These are phyloP conservation scores for Microcyclosporella mali DNA, from an alignment of 2,329 filamentous ascomycete genomes.

Conservation along the genomic window DNA sequence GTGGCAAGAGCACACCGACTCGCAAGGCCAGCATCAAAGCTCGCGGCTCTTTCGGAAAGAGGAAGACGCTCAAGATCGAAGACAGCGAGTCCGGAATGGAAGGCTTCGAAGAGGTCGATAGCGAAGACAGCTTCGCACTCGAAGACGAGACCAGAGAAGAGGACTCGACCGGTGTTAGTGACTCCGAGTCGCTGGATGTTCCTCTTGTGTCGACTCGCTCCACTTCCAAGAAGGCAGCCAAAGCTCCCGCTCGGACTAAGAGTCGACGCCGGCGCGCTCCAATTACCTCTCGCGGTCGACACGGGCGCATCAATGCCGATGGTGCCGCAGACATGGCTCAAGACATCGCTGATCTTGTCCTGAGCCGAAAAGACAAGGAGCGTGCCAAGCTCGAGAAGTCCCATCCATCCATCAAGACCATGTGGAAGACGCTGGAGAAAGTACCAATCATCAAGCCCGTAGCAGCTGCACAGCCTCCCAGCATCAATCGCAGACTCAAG, in stretches of 20 bases:
- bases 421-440: conserved; percentile 74
- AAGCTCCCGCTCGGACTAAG: background rate
- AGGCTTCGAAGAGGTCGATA: conserved; percentile 29
- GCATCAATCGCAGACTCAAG: conserved; percentile 79
- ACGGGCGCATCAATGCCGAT: conserved; percentile 21
- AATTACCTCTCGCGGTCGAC: conserved; percentile 12
- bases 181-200: conserved; percentile 28
- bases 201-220: conserved; percentile 15
- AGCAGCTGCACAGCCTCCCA: conserved; percentile 63
- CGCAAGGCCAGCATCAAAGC: conserved; percentile 20
- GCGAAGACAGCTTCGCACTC: conserved; percentile 24
- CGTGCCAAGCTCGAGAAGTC: conserved; percentile 63
- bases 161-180: conserved; percentile 24
- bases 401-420: conserved; percentile 72
- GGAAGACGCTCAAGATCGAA: conserved; percentile 26
- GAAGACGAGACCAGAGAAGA: conserved; percentile 30
- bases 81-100: conserved; percentile 33
- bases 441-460: conserved; percentile 60
- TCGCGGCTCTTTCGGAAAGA: conserved; percentile 26
- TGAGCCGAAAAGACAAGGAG: conserved; percentile 39
- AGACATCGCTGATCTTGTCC: conserved; percentile 9
- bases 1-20: conserved; percentile 17
- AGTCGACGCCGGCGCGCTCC: conserved; percentile 6
- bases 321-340: conserved; percentile 19
- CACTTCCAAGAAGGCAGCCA: background rate